phyloP scores from a whole-genome alignment of 139 green algal species.

The Tetraselmis chui region DNA sequence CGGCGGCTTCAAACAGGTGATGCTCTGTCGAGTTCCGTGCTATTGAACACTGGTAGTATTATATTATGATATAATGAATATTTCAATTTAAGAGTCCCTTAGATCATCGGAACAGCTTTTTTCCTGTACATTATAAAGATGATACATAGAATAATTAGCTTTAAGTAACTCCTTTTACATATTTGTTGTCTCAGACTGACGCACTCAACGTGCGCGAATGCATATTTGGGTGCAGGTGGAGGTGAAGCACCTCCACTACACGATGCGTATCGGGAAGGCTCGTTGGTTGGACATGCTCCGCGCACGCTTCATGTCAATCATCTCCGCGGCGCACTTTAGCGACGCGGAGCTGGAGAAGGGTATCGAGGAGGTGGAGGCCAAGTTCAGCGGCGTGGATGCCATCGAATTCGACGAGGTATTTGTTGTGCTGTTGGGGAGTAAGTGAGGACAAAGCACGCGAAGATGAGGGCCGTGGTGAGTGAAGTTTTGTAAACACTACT shows the following conservation, averaged over 20 bases:
- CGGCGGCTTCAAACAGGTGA: background rate
- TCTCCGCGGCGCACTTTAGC: background rate
- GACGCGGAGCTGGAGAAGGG: background rate
- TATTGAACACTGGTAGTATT: too few relatives aligned
- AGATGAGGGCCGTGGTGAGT: too few relatives aligned
- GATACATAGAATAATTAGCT: too few relatives aligned
- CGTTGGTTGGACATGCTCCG: background rate
- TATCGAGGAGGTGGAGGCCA: background rate
- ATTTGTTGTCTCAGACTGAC: too few relatives aligned
- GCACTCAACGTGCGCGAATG: too few relatives aligned
- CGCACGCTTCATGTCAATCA: background rate
- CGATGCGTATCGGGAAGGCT: background rate
- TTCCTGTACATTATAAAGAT: too few relatives aligned
- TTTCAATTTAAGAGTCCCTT: too few relatives aligned
- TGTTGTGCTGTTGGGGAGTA: background rate
- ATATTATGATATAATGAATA: too few relatives aligned
- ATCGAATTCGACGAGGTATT: background rate
- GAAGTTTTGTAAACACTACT: too few relatives aligned
- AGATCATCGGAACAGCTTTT: too few relatives aligned
- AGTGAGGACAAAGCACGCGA: background rate
- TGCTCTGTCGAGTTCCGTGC: too few relatives aligned
- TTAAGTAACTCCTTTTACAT: too few relatives aligned
- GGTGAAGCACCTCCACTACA: background rate
- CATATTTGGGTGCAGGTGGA: background rate
- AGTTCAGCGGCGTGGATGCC: background rate